These are phyloP conservation scores for Geranomyces michiganensis DNA, from an alignment of 192 early-diverging fungal species.

Conservation along the genomic window DNA sequence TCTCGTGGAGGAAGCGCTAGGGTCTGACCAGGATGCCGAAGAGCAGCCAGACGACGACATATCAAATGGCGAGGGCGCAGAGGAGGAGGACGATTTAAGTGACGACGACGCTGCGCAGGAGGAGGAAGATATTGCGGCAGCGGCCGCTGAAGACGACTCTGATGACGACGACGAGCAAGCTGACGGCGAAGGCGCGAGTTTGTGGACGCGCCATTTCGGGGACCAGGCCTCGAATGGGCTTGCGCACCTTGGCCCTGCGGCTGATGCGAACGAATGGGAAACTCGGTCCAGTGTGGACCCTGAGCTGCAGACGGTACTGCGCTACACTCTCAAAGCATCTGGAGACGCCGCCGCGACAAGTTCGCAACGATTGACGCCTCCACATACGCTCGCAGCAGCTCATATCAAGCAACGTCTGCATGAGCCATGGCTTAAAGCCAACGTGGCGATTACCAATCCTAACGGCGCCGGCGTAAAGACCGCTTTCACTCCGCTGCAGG, in stretches of 20 bases:
- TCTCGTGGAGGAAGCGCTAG: slow-evolving; percentile 6
- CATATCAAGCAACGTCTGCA: slow-evolving; percentile 21
- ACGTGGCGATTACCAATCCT: neutral
- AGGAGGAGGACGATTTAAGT: slow-evolving; percentile 1
- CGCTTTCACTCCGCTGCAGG: slow-evolving; percentile 41
- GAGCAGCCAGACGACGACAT: neutral
- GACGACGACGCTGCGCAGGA: neutral
- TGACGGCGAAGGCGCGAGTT: slow-evolving; percentile 9
- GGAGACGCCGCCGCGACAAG: neutral
- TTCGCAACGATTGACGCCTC: neutral
- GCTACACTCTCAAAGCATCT: neutral
- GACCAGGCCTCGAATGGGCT: slow-evolving; percentile 38
- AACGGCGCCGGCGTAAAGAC: neutral
- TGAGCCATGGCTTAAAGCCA: slow-evolving; percentile 24
- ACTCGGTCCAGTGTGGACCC: slow-evolving; percentile 30
- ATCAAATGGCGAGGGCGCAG: neutral
- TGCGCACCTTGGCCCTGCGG: slow-evolving; percentile 30
- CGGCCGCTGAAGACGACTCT: neutral
- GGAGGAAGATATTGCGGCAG: neutral
- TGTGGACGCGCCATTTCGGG: slow-evolving; percentile 44
- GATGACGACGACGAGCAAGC: slow-evolving; percentile 10
- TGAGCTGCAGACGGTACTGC: slow-evolving; percentile 35
- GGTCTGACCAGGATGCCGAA: neutral
- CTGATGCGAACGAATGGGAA: slow-evolving; percentile 48
- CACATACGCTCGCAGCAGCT: neutral